Percentiles rank a stretch among this genome's conserved stretches.
Conservation (phyloP, 1,284 basidiomycete species). For the Boletus calvinii region DNA sequence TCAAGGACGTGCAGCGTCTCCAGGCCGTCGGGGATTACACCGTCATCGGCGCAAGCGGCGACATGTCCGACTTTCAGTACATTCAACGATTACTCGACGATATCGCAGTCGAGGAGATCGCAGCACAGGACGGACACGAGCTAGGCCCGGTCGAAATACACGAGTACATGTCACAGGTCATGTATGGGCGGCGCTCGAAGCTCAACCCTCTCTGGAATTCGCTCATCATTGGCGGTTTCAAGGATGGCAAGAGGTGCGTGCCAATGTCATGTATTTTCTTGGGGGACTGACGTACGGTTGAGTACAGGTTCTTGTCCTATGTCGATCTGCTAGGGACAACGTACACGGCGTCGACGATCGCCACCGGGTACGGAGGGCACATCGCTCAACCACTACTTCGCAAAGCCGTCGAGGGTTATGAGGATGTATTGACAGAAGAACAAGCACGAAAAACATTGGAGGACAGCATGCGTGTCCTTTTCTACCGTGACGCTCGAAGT, state of each 20-base stretch:
- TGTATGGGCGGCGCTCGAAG: constrained; percentile 89
- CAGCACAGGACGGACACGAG: constrained; percentile 78
- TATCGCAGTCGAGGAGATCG: constrained; percentile 77
- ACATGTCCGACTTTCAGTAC: constrained; percentile 98
- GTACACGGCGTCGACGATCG: constrained; percentile 91
- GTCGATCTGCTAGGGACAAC: constrained; percentile 98
- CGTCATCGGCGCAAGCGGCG: constrained; percentile 89
- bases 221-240: constrained; percentile 89
- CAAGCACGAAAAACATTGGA: constrained; percentile 81
- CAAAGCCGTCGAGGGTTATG: constrained; percentile 83
- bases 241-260: constrained; percentile 71
- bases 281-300: not conserved
- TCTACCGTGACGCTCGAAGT: constrained; percentile 95
- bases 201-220: constrained; percentile 97
- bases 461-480: constrained; percentile 91
- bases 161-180: constrained; percentile 87
- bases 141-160: constrained; percentile 92
- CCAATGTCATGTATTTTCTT: not conserved
- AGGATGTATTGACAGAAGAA: constrained; percentile 74
- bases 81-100: constrained; percentile 79
- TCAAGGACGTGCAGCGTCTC: constrained; percentile 93
- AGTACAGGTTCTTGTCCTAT: constrained; percentile 83
- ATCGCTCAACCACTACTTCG: constrained; percentile 93
- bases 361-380: constrained; percentile 95
- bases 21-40: constrained; percentile 83